Evolutionary conservation across 83 land plant genomes (phyloP).

Genomic region (Larix sibirica): DNA sequence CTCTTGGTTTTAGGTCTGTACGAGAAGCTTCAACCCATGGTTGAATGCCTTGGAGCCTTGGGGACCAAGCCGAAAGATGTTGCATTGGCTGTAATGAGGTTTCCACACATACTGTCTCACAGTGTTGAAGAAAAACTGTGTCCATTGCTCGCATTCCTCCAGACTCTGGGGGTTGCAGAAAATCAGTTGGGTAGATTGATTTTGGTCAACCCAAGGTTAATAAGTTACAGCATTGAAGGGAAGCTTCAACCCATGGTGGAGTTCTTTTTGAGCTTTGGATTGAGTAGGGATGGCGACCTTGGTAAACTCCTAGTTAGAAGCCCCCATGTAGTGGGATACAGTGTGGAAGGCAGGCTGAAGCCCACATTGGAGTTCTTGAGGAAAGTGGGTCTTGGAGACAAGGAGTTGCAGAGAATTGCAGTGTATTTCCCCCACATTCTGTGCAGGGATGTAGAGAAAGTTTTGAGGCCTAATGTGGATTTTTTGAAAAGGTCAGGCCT

Average conservation of each 20-base stretch:
- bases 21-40: constrained; percentile 82
- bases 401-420: constrained; percentile 54
- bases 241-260: constrained; percentile 67
- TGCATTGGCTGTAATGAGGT: constrained; percentile 62
- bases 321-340: constrained; percentile 88
- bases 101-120: constrained; percentile 78
- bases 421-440: constrained; percentile 74
- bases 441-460: constrained; percentile 73
- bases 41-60: constrained; percentile 64
- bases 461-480: constrained; percentile 52
- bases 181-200: constrained; percentile 66
- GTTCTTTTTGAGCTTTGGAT: constrained; percentile 64
- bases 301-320: constrained; percentile 68
- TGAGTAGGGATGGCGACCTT: constrained; percentile 42
- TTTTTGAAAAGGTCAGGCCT: constrained; percentile 59
- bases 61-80: constrained; percentile 67
- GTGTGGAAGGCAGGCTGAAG: constrained; percentile 75
- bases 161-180: constrained; percentile 73
- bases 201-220: constrained; percentile 76
- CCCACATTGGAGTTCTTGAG: constrained; percentile 70
- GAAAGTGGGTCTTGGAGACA: constrained; percentile 55
- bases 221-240: constrained; percentile 92
- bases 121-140: constrained; percentile 96
- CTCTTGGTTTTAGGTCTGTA: constrained; percentile 64
- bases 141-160: constrained; percentile 87